Base-by-base conservation (phyloP, 1,284 basidiomycete species). In the Veloboletus limbatus region DNA sequence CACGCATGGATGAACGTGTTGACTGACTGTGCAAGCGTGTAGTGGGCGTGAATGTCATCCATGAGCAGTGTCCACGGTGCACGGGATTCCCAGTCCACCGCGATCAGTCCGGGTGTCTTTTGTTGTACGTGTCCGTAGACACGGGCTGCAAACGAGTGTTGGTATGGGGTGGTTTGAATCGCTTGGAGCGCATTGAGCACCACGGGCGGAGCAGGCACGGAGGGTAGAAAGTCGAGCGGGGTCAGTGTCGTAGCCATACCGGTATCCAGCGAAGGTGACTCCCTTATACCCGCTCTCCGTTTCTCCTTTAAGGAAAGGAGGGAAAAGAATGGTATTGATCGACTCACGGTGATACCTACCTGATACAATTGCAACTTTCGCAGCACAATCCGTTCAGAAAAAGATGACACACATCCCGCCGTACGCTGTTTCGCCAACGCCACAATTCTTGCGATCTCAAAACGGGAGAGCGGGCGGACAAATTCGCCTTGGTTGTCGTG, bases 11-110 rank as follows among this genome's bases (percentile, higher is more conserved):
- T n/a, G n/a, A n/a, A n/a, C n/a, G 10, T 26, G 26, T 42, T 17
- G 16, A 55, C 53, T 42, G 55, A 88, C 86, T 82, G 78, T 34
- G 75, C 68, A 16, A 85, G 59, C 2, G 62, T 56, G 56, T 81
- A 74, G 65, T 89, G 86, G 4, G 76, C 77, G 40, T 76, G 71
- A 36, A 90, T 72, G 53, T 90, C 85, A 24, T 66, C 62, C 82
- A 88, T 84, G 31, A 90, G 73, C 27, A 75, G 67, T 75, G 82
- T 82, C 88, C 88, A 90, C 0, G 83, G 79, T 3, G 83, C 67
- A 31, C 66, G 66, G 2, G 77, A 79, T 57, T 85, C 79, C 85
- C 85, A 89, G 61, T 89, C 86, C 14, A 82, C 70, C 13, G 78
- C 72, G 35, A 88, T 51, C 43, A 69, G 47, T 28, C 69, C 66